phyloP scores from a whole-genome alignment of 768 basidiomycete genomes.

The Dioszegia crocea region DNA sequence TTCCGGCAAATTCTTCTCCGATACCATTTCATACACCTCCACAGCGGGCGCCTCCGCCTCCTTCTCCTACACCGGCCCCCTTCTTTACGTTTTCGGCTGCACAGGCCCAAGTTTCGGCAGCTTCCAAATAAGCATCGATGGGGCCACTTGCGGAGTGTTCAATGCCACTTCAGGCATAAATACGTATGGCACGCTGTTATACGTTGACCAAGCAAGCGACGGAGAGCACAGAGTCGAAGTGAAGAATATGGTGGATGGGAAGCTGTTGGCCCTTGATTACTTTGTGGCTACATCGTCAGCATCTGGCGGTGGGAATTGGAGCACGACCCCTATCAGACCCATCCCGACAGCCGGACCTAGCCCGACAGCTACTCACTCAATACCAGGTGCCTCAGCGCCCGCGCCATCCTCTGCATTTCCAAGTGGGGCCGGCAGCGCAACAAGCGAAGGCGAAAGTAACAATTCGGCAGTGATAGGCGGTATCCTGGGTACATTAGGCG shows the following conservation, averaged over 20 bases:
- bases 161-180: conserved; percentile 23
- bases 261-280: conserved; percentile 35
- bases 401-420: conserved; percentile 9
- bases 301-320: background rate
- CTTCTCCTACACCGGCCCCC: conserved; percentile 8
- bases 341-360: background rate
- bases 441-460: background rate
- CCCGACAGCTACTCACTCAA: background rate
- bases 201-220: conserved; percentile 18
- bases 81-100: conserved; percentile 29
- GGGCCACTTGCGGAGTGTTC: conserved; percentile 9
- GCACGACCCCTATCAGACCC: background rate
- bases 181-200: conserved; percentile 30
- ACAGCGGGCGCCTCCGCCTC: background rate
- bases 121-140: conserved; percentile 23
- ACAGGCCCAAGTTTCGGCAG: conserved; percentile 31
- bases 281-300: conserved; percentile 13
- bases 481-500: conserved; percentile 19
- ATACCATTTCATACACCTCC: conserved; percentile 38
- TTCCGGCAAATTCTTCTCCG: conserved; percentile 21
- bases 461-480: conserved; percentile 22
- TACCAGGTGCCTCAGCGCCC: background rate
- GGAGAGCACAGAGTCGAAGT: conserved; percentile 18
- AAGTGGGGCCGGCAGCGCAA: background rate
- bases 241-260: conserved; percentile 27